Conservation (phyloP, 176 grass and related monocot species). For the Musa troglodytarum region DNA sequence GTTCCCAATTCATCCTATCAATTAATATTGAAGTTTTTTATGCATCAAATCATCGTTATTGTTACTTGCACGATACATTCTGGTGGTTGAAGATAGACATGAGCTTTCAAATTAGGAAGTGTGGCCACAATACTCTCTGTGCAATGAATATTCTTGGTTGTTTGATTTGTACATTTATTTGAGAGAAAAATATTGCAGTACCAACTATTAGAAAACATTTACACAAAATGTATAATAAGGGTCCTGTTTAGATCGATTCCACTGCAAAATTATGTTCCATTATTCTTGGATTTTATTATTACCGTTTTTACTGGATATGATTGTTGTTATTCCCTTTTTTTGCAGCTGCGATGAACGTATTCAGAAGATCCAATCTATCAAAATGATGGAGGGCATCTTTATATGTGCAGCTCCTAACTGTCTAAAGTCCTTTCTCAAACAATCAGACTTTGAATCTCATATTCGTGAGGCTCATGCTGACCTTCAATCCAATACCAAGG, state of each 20-base stretch:
- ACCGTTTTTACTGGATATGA: not conserved
- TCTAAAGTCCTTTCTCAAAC: conserved; percentile 89
- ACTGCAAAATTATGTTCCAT: not conserved
- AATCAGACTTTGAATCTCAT: conserved; percentile 64
- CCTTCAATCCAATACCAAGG: conserved; percentile 12
- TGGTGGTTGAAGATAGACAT: not conserved
- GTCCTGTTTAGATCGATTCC: not conserved
- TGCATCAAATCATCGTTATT: not conserved
- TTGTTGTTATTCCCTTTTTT: conserved; percentile 28
- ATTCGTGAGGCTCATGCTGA: conserved; percentile 37
- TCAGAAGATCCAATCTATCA: conserved; percentile 95
- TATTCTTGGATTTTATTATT: not conserved
- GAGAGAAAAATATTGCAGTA: not conserved
- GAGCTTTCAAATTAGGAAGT: not conserved
- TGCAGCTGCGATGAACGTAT: conserved; percentile 87
- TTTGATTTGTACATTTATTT: not conserved
- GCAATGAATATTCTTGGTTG: not conserved
- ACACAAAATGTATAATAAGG: not conserved
- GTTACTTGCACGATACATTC: not conserved
- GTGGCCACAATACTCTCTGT: not conserved
- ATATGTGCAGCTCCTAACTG: conserved; percentile 92
- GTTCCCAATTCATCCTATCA: not conserved
- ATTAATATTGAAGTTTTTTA: not conserved
- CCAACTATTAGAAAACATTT: not conserved
- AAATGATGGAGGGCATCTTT: conserved; percentile 97